A percentile compares a stretch with the other conserved stretches of the same genome.
phyloP scores from a whole-genome alignment of 1,284 basidiomycete species.

The Fistulinella cinereoalba region DNA sequence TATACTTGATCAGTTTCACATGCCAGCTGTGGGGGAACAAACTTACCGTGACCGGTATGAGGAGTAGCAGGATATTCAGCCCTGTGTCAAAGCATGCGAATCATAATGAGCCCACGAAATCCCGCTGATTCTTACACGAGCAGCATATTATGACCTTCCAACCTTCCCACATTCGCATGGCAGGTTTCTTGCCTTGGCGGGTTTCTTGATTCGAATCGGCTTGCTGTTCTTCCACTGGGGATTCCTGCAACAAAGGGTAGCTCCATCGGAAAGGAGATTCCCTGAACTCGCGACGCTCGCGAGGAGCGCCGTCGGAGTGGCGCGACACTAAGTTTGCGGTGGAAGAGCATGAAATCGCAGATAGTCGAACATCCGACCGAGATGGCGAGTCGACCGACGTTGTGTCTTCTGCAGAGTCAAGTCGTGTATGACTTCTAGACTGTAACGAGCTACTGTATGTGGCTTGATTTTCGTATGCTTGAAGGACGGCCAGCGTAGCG shows the following conservation, averaged over 20 bases:
- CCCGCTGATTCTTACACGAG: conserved; percentile 47
- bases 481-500: conserved; percentile 31
- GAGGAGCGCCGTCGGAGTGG: conserved; percentile 8
- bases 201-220: neutral
- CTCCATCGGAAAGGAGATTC: conserved; percentile 36
- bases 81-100: conserved; percentile 37
- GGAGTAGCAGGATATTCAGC: conserved; percentile 60
- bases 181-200: conserved; percentile 3
- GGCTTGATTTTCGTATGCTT: conserved; percentile 21
- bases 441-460: neutral
- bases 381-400: conserved; percentile 15
- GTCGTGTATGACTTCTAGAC: neutral
- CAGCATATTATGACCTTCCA: conserved; percentile 55
- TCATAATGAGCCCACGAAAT: neutral
- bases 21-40: neutral
- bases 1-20: conserved; percentile 25
- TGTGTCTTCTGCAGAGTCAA: conserved; percentile 5
- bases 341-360: conserved; percentile 25
- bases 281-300: conserved; percentile 20
- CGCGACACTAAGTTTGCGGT: conserved; percentile 23
- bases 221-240: conserved; percentile 12
- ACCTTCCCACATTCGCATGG: conserved; percentile 38
- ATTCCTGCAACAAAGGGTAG: conserved; percentile 22
- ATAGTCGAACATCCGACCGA: conserved; percentile 25
- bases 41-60: conserved; percentile 62